A percentile compares a stretch with the other conserved stretches of the same genome.
These are phyloP conservation scores for Solanum medicagineum DNA, from an alignment of 257 asterid species.

Conservation along the genomic window DNA sequence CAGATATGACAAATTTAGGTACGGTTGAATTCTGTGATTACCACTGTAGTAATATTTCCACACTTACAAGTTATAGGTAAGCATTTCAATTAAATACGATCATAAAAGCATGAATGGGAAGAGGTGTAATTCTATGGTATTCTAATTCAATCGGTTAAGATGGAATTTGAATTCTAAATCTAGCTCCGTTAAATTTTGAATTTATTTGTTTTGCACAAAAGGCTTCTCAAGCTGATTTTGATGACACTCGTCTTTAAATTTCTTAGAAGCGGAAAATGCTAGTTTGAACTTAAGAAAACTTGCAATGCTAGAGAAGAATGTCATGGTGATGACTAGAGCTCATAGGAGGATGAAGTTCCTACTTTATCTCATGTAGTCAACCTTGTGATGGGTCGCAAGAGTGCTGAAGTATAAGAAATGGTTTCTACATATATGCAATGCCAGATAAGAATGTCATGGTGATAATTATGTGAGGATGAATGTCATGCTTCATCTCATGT, in stretches of 20 bases:
- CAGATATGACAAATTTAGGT: slow-evolving; percentile 35
- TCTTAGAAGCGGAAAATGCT: slow-evolving; percentile 9
- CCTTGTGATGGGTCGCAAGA: not conserved
- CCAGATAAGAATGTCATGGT: slow-evolving; percentile 8
- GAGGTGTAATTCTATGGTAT: too few species aligned
- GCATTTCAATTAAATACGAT: too few species aligned
- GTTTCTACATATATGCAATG: slow-evolving; percentile 1
- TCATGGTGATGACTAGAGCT: slow-evolving; percentile 4
- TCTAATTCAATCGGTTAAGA: not conserved
- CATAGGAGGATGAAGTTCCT: slow-evolving; percentile 3
- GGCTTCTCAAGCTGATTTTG: slow-evolving; percentile 11
- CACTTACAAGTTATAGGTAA: too few species aligned
- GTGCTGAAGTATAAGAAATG: not conserved
- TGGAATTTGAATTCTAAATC: not conserved
- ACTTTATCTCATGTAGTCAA: not conserved
- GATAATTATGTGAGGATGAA: slow-evolving; percentile 6
- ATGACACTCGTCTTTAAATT: slow-evolving; percentile 7
- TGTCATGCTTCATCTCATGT: not conserved
- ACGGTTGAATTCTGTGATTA: not conserved
- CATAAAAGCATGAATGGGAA: too few species aligned
- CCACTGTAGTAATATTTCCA: not conserved
- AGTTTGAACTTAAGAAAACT: slow-evolving; percentile 1
- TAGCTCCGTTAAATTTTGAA: slow-evolving; percentile 17
- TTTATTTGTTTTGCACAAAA: not conserved
- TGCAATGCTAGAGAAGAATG: slow-evolving; percentile 9